phyloP scores from a whole-genome alignment of 441 rosid species.

The Breynia disticha region DNA sequence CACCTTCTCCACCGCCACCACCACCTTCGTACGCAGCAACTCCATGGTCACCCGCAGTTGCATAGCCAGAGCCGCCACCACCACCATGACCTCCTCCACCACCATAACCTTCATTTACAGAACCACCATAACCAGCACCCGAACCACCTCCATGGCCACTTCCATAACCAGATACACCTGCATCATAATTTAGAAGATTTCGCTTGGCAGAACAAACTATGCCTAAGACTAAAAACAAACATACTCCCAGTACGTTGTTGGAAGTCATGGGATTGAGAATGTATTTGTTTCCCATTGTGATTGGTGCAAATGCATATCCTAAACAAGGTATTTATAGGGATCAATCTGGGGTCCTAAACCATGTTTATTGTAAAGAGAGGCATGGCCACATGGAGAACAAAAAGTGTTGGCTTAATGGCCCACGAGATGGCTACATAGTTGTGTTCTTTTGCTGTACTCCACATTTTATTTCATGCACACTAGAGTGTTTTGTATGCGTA shows the following conservation, averaged over 20 bases:
- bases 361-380: conserved; percentile 12
- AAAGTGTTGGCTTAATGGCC: background rate
- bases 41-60: background rate
- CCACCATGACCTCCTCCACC: background rate
- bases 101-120: background rate
- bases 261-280: conserved; percentile 23
- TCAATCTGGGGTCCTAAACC: conserved; percentile 14
- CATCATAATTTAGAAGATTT: conserved; percentile 26
- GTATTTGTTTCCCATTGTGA: conserved; percentile 6
- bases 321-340: conserved; percentile 28
- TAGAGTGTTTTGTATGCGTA: too few relatives aligned
- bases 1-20: background rate
- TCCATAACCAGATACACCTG: background rate
- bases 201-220: conserved; percentile 32
- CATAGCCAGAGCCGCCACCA: conserved; percentile 3
- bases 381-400: background rate
- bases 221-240: conserved; percentile 26
- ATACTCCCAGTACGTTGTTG: conserved; percentile 11
- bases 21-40: conserved; percentile 3
- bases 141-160: background rate
- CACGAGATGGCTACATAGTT: background rate
- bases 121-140: background rate
- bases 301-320: conserved; percentile 9
- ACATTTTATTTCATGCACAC: too few relatives aligned
- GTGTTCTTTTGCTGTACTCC: background rate